A percentile compares a stretch with the other conserved stretches of the same genome.
Conservation (phyloP, 2,329 filamentous ascomycete species). For the Calonectria naviculata region DNA sequence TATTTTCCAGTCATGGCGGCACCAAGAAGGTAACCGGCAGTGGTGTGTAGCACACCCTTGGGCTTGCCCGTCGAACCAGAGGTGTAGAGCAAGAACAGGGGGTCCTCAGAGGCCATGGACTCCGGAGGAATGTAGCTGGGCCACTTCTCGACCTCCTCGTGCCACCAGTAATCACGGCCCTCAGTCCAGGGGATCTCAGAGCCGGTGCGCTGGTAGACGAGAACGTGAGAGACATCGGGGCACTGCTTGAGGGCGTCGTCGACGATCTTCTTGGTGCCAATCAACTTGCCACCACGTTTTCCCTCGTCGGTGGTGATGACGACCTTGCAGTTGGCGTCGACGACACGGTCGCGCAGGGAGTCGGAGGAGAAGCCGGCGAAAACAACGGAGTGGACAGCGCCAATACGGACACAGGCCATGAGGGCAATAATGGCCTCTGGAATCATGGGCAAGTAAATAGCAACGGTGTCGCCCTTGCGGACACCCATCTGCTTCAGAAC, state of each 20-base stretch:
- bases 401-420: conserved; percentile 90
- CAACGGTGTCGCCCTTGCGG: conserved; percentile 96
- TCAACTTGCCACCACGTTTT: conserved; percentile 96
- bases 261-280: conserved; percentile 99
- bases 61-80: conserved; percentile 98
- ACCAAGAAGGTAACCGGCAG: conserved; percentile 92
- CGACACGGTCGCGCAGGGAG: conserved; percentile 92
- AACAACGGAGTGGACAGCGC: conserved; percentile 95
- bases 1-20: conserved; percentile 97
- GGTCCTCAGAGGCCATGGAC: conserved; percentile 92
- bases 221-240: conserved; percentile 83
- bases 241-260: conserved; percentile 98
- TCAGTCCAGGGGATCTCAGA: conserved; percentile 91
- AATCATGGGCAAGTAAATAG: conserved; percentile 98
- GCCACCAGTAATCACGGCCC: conserved; percentile 96
- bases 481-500: conserved; percentile 96
- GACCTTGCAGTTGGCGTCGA: conserved; percentile 90
- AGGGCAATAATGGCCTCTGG: conserved; percentile 94
- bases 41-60: conserved; percentile 99
- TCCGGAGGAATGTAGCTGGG: conserved; percentile 92
- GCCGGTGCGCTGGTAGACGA: conserved; percentile 96
- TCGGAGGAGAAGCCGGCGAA: conserved; percentile 98
- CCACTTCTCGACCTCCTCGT: conserved; percentile 98
- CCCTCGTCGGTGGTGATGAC: conserved; percentile 98
- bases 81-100: conserved; percentile 97